These are phyloP conservation scores for Ceriops tagal DNA, from an alignment of 345 rosid species.

Conservation along the genomic window DNA sequence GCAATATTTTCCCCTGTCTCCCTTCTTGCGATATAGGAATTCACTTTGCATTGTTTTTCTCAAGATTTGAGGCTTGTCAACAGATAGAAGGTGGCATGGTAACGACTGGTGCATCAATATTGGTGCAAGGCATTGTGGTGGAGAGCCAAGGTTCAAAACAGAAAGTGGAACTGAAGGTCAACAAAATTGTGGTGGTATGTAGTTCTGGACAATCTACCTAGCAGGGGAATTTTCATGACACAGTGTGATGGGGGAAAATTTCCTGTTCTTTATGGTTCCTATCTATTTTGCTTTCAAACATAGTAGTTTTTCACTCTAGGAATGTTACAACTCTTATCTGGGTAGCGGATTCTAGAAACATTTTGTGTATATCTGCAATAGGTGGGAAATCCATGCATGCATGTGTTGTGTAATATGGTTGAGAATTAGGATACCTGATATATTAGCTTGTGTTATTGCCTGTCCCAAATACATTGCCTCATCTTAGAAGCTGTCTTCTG, in stretches of 20 bases:
- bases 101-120: slow-evolving; percentile 78
- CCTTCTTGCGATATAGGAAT: background rate
- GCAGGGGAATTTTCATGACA: background rate
- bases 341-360: too few species aligned
- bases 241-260: background rate
- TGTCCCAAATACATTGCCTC: too few species aligned
- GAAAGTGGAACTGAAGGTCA: slow-evolving; percentile 79
- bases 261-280: background rate
- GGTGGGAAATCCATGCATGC: too few species aligned
- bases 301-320: background rate
- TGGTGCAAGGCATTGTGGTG: slow-evolving; percentile 75
- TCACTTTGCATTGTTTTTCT: background rate
- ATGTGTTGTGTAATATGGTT: too few species aligned
- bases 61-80: slow-evolving; percentile 23
- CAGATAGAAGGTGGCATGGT: slow-evolving; percentile 82
- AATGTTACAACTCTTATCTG: too few species aligned
- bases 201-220: slow-evolving; percentile 5
- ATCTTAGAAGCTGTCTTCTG: too few species aligned
- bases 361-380: too few species aligned
- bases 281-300: background rate
- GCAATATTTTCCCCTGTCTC: background rate
- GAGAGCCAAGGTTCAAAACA: slow-evolving; percentile 93
- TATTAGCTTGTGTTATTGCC: too few species aligned
- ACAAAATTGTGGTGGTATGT: slow-evolving; percentile 70
- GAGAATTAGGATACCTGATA: too few species aligned